These are phyloP conservation scores for Diaporthe caulivora DNA, from an alignment of 2,329 filamentous ascomycete genomes.

Conservation along the genomic window DNA sequence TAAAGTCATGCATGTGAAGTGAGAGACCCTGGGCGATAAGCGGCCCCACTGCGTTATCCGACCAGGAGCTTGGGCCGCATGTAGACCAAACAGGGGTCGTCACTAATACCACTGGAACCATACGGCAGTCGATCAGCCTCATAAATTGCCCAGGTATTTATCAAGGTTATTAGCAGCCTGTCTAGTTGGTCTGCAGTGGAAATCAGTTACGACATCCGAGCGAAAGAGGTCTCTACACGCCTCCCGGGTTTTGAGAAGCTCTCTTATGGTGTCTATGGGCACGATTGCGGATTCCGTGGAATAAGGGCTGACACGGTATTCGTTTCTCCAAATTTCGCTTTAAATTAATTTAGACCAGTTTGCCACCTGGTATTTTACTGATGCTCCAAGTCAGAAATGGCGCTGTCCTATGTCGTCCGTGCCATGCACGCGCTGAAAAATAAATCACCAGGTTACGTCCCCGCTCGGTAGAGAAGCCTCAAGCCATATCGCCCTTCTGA, in stretches of 20 bases:
- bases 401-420: not conserved
- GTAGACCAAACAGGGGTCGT: not conserved
- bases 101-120: not conserved
- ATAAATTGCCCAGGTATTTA: too few species aligned
- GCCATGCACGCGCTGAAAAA: not conserved
- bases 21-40: not conserved
- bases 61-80: constrained; percentile 1
- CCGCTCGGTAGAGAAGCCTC: constrained; percentile 10
- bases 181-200: too few species aligned
- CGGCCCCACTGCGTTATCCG: not conserved
- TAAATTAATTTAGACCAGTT: not conserved
- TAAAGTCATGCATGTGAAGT: not conserved
- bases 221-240: too few species aligned
- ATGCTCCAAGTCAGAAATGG: not conserved
- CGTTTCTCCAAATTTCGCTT: not conserved
- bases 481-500: constrained; percentile 42
- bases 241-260: too few species aligned
- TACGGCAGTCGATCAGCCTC: not conserved
- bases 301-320: not conserved
- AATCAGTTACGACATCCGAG: too few species aligned
- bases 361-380: not conserved
- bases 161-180: too few species aligned
- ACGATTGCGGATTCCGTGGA: not conserved
- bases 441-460: not conserved
- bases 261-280: too few species aligned